Conservation (phyloP, 495 filamentous ascomycete genomes). For the Neurospora terricola region DNA sequence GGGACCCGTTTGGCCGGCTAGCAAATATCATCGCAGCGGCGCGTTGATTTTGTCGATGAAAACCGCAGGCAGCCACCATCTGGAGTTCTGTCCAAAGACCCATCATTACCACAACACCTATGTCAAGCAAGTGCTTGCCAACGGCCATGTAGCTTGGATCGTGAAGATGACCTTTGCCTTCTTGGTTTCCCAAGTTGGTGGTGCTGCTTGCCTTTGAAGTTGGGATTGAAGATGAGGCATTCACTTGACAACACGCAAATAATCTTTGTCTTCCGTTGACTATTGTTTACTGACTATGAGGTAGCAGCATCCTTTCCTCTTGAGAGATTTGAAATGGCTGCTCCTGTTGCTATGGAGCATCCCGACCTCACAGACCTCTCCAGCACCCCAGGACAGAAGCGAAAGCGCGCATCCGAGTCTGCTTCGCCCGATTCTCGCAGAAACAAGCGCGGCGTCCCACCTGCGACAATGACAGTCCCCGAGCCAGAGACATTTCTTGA, state of each 20-base stretch:
- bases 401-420: constrained; percentile 34
- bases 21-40: background rate
- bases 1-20: background rate
- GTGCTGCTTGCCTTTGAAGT: background rate
- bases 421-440: constrained; percentile 34
- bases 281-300: background rate
- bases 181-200: background rate
- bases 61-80: background rate
- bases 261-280: background rate
- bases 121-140: background rate
- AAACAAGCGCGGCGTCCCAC: constrained; percentile 32
- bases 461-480: constrained; percentile 26
- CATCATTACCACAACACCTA: background rate
- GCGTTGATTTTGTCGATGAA: background rate
- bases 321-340: constrained; percentile 27
- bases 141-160: background rate
- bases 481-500: constrained; percentile 33
- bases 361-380: constrained; percentile 20
- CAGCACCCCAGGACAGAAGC: constrained; percentile 31
- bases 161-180: background rate
- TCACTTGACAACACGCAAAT: background rate
- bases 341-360: constrained; percentile 33
- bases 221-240: background rate
- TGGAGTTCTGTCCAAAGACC: background rate
- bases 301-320: background rate